Percentiles rank a stretch among this genome's conserved stretches.
phyloP scores from a whole-genome alignment of 495 filamentous ascomycete genomes.

The Astrothelium subdiscretum region DNA sequence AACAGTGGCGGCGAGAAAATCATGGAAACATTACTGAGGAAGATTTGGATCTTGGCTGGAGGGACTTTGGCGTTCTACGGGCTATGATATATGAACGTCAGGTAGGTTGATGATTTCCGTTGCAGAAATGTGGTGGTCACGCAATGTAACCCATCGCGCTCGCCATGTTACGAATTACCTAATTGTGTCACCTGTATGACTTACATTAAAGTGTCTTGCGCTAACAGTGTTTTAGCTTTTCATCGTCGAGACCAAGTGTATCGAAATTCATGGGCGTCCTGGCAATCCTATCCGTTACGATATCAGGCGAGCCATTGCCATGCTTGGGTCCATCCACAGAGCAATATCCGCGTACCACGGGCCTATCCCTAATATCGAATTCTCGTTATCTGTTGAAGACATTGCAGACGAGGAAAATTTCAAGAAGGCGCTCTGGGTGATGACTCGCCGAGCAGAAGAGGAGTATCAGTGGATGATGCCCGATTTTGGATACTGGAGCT shows the following conservation, averaged over 20 bases:
- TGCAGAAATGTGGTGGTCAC: too few species aligned
- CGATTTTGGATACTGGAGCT: conserved; percentile 22
- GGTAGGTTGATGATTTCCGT: background rate
- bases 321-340: conserved; percentile 15
- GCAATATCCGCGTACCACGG: conserved; percentile 10
- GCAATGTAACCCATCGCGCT: too few species aligned
- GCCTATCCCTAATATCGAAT: conserved; percentile 20
- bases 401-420: conserved; percentile 1
- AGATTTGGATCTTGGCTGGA: conserved; percentile 12
- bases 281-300: conserved; percentile 33
- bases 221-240: conserved; percentile 11
- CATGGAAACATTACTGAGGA: conserved; percentile 15
- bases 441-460: conserved; percentile 12
- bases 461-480: conserved; percentile 24
- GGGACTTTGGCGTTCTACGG: conserved; percentile 12
- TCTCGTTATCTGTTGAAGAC: conserved; percentile 18
- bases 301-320: conserved; percentile 8
- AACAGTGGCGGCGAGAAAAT: conserved; percentile 2
- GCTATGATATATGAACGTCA: conserved; percentile 9
- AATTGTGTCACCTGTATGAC: background rate
- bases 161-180: background rate
- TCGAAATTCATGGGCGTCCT: conserved; percentile 8
- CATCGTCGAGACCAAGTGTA: conserved; percentile 9
- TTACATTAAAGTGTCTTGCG: background rate
- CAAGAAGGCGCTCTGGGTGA: conserved; percentile 14